Percentiles rank a stretch among this genome's conserved stretches.
Evolutionary conservation across 306 rosid genomes (phyloP).

Genomic region (Myrica gale): DNA sequence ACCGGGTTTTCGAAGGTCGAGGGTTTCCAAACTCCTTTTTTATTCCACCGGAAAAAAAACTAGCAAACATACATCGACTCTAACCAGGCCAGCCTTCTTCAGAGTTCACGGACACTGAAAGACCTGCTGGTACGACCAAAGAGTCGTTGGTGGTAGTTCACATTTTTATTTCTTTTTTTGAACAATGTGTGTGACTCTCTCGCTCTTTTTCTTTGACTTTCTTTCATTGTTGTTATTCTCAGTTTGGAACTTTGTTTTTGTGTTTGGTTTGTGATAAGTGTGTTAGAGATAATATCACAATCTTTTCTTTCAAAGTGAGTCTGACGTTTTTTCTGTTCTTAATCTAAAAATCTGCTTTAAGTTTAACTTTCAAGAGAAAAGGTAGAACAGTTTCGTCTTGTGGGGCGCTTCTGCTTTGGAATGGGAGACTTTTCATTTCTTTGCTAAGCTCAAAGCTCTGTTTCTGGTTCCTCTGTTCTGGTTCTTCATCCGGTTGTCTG

Average conservation of each 20-base stretch:
- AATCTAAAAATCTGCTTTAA: too few species aligned
- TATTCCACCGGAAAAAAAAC: neutral
- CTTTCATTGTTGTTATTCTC: neutral
- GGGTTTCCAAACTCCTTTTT: neutral
- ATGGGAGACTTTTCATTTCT: neutral
- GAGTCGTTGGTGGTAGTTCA: neutral
- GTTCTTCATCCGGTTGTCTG: slow-evolving; percentile 14
- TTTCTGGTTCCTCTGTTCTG: slow-evolving; percentile 5
- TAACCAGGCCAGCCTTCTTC: slow-evolving; percentile 1
- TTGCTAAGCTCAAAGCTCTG: slow-evolving; percentile 10
- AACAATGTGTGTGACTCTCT: neutral
- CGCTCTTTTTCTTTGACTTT: neutral
- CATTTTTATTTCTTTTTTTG: neutral
- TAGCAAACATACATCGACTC: neutral
- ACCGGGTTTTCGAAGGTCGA: slow-evolving; percentile 27
- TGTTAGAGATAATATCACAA: neutral
- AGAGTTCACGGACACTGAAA: neutral
- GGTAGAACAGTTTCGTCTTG: neutral
- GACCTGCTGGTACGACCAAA: slow-evolving; percentile 25
- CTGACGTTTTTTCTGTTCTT: neutral
- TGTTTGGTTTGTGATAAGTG: neutral
- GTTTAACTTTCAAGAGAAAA: too few species aligned
- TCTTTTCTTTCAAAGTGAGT: neutral
- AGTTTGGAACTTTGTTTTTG: slow-evolving; percentile 7
- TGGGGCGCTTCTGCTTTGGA: slow-evolving; percentile 13